A percentile compares a stretch with the other conserved stretches of the same genome.
phyloP scores from a whole-genome alignment of 805 yeast species.

The Zygoascus ofunaensis region DNA sequence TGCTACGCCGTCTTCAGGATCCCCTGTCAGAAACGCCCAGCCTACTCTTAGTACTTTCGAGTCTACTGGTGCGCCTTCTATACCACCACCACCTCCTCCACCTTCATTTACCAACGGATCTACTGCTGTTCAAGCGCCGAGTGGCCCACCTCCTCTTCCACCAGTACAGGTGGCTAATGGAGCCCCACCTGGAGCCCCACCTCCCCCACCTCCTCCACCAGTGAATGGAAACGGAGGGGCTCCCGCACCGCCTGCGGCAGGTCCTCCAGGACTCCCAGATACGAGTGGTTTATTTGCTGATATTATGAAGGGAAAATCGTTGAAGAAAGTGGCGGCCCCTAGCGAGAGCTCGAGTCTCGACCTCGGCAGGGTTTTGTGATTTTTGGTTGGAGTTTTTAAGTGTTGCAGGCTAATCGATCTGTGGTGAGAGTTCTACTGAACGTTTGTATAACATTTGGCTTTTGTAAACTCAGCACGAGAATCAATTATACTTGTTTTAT shows the following conservation, averaged over 20 bases:
- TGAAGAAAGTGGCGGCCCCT: constrained; percentile 25
- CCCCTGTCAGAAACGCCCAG: neutral
- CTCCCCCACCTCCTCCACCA: constrained; percentile 29
- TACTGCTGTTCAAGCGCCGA: constrained; percentile 16
- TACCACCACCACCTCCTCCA: constrained; percentile 23
- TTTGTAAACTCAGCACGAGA: too few species aligned
- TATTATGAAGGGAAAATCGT: constrained; percentile 26
- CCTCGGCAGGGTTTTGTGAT: constrained; percentile 24
- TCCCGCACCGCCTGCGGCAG: constrained; percentile 27
- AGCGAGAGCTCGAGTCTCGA: constrained; percentile 20
- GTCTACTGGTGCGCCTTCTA: neutral
- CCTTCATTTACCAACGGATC: neutral
- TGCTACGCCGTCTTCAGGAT: constrained; percentile 6
- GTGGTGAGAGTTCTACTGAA: too few species aligned
- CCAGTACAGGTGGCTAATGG: constrained; percentile 30
- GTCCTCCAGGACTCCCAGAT: constrained; percentile 30
- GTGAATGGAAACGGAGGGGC: constrained; percentile 14
- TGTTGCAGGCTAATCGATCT: too few species aligned
- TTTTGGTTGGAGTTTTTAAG: too few species aligned
- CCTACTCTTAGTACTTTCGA: neutral
- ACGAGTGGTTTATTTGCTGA: constrained; percentile 26
- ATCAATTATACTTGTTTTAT: too few species aligned
- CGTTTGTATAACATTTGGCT: too few species aligned
- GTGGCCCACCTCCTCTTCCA: constrained; percentile 30
- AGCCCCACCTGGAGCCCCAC: constrained; percentile 29